Evolutionary conservation across 176 grass and related monocot genomes (phyloP), one percentile per base, ranked within the genome.

Genomic region (Thalia dealbata): DNA sequence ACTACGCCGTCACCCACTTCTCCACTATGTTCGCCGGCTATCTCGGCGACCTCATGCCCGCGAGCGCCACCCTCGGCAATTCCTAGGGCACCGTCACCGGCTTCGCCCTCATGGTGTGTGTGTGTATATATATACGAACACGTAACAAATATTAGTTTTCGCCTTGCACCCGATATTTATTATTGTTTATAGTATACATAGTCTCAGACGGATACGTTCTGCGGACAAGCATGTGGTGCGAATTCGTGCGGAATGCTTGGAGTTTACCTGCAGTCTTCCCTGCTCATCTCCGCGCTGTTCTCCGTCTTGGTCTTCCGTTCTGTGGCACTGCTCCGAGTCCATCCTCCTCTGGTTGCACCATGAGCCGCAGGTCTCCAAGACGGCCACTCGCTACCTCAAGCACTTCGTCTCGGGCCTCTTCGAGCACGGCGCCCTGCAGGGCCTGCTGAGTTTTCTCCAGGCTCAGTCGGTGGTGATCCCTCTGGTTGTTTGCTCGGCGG

Each of bases 21-120:
- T 92, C 93, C 23, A 87, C 90, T 27, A 97, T 97, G 93, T 97
- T 97, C 84, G 91, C 93, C 61, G 89, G 93, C 14, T 87, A 97
- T 60, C 89, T 97, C 80, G 89, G 93, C 62, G 83, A 92, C 80
- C 23, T 85, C 52, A 82, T 88, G 50, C 89, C 92, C 73, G 93
- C 93, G 76, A 89, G 93, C 58, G 84, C 89, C 41, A 97, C 93
- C 3, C 89, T 97, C 69, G 93, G 85, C 76, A 97, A 97, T 81
- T 92, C 93, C 26, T 97, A 89, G 93, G 85, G 82, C 76, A 86
- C 73, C 73, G 89, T 97, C 87, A 88, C 89, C 70, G 93, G 93
- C 68, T 52, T 92, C 29, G 93, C 89, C 24, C 84, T 97, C n/a
- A n/a, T n/a, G n/a, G n/a, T n/a, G n/a, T n/a, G n/a, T n/a, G n/a